phyloP scores from a whole-genome alignment of 257 asterid genomes.

The Primulina eburnea region DNA sequence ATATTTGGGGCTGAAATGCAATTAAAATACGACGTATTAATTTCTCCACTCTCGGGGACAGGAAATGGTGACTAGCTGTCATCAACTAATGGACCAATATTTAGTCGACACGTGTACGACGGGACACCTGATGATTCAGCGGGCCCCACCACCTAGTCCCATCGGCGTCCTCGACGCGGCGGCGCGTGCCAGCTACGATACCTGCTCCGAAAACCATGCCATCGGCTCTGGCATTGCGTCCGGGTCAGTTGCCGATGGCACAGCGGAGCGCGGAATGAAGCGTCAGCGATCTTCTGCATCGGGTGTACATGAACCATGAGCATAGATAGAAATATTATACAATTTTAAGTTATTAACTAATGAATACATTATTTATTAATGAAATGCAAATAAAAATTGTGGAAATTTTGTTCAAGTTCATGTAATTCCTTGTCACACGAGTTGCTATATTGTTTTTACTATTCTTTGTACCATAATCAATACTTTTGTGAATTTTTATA shows the following conservation, averaged over 20 bases:
- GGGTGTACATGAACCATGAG: slow-evolving; percentile 39
- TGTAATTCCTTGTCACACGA: too few species aligned
- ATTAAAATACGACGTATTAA: background rate
- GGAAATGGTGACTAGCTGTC: slow-evolving; percentile 66
- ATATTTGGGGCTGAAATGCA: background rate
- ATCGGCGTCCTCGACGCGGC: slow-evolving; percentile 58
- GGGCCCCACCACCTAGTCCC: slow-evolving; percentile 51
- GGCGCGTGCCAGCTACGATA: slow-evolving; percentile 50
- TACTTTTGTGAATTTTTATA: too few species aligned
- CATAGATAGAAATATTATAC: slow-evolving; percentile 13
- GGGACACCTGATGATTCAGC: slow-evolving; percentile 12
- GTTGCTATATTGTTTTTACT: too few species aligned
- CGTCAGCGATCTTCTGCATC: slow-evolving; percentile 34
- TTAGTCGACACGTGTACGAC: slow-evolving; percentile 54
- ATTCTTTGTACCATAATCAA: too few species aligned
- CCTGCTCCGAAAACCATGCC: slow-evolving; percentile 30
- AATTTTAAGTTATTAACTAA: too few species aligned
- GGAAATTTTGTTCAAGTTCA: too few species aligned
- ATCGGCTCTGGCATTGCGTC: slow-evolving; percentile 12
- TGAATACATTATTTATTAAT: too few species aligned
- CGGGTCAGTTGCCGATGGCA: background rate
- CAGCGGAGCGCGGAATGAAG: slow-evolving; percentile 34
- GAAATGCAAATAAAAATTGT: too few species aligned
- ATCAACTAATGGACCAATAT: slow-evolving; percentile 52
- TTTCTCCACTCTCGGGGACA: slow-evolving; percentile 28